A percentile compares a stretch with the other conserved stretches of the same genome.
Conservation (phyloP, 345 rosid species). For the Heritiera littoralis region DNA sequence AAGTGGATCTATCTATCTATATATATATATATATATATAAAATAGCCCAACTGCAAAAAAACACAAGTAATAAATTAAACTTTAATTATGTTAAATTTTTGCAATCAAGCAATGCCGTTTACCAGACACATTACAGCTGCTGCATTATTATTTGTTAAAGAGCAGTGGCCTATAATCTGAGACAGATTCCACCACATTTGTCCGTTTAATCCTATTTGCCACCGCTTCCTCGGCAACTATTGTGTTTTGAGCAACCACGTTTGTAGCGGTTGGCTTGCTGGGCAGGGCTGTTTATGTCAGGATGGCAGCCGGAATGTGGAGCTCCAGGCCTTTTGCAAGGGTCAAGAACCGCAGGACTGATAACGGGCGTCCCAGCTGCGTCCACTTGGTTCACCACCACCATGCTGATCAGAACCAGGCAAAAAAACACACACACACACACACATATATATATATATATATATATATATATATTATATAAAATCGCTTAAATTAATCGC, state of each 20-base stretch:
- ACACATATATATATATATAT: no score
- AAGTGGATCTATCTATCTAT: no score
- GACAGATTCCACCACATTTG: neutral
- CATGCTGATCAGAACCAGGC: neutral
- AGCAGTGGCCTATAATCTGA: neutral
- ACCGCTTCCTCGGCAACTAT: neutral
- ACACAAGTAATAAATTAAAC: no score
- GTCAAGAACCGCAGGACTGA: neutral
- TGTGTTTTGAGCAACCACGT: neutral
- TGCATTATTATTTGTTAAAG: neutral
- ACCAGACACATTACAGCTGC: neutral
- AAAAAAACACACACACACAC: no score
- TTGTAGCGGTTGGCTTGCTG: neutral
- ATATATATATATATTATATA: no score
- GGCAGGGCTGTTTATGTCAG: neutral
- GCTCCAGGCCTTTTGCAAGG: constrained; percentile 1
- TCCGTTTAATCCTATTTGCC: neutral
- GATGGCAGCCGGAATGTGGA: neutral
- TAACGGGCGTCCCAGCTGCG: neutral
- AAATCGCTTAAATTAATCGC: no score
- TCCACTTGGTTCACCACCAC: neutral
- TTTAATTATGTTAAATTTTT: no score
- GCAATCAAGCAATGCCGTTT: neutral
- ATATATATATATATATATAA: no score
- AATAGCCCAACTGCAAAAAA: no score